A percentile compares a stretch with the other conserved stretches of the same genome.
Evolutionary conservation across 2,329 filamentous ascomycete genomes (phyloP).

Genomic region (Stagonosporopsis cucurbitacearum): DNA sequence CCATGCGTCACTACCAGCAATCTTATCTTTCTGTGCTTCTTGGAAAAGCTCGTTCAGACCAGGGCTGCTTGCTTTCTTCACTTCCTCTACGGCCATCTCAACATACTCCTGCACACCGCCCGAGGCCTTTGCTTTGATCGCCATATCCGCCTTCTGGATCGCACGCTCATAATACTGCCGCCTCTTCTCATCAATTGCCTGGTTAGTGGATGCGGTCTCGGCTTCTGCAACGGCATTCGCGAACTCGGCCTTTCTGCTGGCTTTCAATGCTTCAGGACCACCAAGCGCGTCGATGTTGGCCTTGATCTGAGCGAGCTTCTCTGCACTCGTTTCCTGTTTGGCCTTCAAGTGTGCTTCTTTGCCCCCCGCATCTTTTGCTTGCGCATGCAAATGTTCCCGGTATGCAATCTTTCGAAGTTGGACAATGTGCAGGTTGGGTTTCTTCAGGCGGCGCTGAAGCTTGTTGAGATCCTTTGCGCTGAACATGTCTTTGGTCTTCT

Average conservation of each 20-base stretch:
- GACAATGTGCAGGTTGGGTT: constrained; percentile 17
- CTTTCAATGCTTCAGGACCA: constrained; percentile 18
- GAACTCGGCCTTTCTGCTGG: constrained; percentile 18
- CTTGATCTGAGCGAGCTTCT: constrained; percentile 12
- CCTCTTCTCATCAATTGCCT: constrained; percentile 17
- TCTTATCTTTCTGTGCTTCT: not conserved
- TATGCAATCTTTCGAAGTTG: constrained; percentile 21
- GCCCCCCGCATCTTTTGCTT: constrained; percentile 26
- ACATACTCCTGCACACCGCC: constrained; percentile 28
- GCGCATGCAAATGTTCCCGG: constrained; percentile 20
- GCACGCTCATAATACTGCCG: constrained; percentile 25
- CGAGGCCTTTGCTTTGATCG: constrained; percentile 25
- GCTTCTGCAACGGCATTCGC: constrained; percentile 26
- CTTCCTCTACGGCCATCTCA: constrained; percentile 21
- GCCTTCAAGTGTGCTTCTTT: constrained; percentile 23
- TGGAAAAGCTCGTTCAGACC: constrained; percentile 10
- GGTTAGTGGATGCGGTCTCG: constrained; percentile 27
- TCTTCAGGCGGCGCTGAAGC: constrained; percentile 16
- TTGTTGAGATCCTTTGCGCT: constrained; percentile 22
- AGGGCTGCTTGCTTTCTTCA: constrained; percentile 8
- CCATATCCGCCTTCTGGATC: constrained; percentile 30
- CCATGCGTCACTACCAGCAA: constrained; percentile 24
- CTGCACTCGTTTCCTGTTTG: constrained; percentile 6
- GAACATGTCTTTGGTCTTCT: constrained; percentile 23
- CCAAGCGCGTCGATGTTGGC: constrained; percentile 18